A percentile compares a stretch with the other conserved stretches of the same genome.
These are phyloP conservation scores for Halenospora varia DNA, from an alignment of 495 filamentous ascomycete species.

Conservation along the genomic window DNA sequence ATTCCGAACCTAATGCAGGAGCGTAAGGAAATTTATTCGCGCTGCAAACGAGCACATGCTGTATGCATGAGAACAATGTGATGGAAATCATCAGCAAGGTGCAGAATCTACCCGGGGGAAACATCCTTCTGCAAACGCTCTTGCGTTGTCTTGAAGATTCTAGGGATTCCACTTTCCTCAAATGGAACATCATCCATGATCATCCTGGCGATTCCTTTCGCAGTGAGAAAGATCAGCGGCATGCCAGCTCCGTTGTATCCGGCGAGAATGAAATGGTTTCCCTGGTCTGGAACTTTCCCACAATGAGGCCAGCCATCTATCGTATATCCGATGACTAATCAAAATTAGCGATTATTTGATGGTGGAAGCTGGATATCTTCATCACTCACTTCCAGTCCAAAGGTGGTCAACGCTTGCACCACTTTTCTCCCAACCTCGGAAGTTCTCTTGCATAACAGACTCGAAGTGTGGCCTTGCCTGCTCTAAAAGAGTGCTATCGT, in stretches of 20 bases:
- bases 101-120: no score
- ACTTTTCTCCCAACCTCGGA: slow-evolving; percentile 46
- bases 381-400: slow-evolving; percentile 54
- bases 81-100: no score
- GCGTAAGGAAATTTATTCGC: no score
- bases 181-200: slow-evolving; percentile 30
- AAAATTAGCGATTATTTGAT: no score
- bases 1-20: no score
- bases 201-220: slow-evolving; percentile 42
- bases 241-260: slow-evolving; percentile 50
- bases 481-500: slow-evolving; percentile 44
- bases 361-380: no score
- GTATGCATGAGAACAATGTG: no score
- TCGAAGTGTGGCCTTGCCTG: slow-evolving; percentile 40
- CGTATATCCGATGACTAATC: slow-evolving; percentile 38
- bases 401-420: slow-evolving; percentile 37
- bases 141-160: no score
- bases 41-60: no score
- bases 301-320: slow-evolving; percentile 41
- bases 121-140: no score
- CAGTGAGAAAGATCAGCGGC: slow-evolving; percentile 43
- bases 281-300: slow-evolving; percentile 38
- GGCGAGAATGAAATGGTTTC: slow-evolving; percentile 39
- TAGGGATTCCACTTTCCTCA: no score
- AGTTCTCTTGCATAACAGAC: slow-evolving; percentile 42